A percentile compares a stretch with the other conserved stretches of the same genome.
Conservation (phyloP, 2,329 filamentous ascomycete species). For the Trichoderma brevicompactum region DNA sequence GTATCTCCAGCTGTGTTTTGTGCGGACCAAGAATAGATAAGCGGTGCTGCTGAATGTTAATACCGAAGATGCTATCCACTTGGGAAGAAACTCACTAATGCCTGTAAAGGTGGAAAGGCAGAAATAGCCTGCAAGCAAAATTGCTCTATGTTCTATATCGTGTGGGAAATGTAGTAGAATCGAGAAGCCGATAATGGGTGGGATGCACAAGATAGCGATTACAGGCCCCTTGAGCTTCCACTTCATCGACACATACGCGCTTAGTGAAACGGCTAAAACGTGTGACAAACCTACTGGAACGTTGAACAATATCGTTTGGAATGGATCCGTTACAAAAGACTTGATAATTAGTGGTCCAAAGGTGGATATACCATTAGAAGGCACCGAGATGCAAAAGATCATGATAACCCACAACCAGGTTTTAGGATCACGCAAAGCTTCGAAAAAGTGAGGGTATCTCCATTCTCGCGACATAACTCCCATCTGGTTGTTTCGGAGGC, state of each 20-base stretch:
- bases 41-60: constrained; percentile 47
- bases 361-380: constrained; percentile 60
- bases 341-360: constrained; percentile 65
- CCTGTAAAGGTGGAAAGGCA: constrained; percentile 61
- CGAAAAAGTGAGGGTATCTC: constrained; percentile 56
- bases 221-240: constrained; percentile 62
- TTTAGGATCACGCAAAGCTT: constrained; percentile 61
- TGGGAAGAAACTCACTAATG: constrained; percentile 42
- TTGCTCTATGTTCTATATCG: constrained; percentile 49
- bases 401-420: constrained; percentile 63
- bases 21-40: constrained; percentile 65
- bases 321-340: constrained; percentile 61
- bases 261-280: constrained; percentile 60
- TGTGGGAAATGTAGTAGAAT: constrained; percentile 58
- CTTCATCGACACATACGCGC: constrained; percentile 59
- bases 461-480: constrained; percentile 57
- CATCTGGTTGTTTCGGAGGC: constrained; percentile 59
- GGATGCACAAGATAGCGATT: constrained; percentile 58
- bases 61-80: constrained; percentile 12
- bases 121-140: constrained; percentile 61
- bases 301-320: constrained; percentile 63
- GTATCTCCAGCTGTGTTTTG: constrained; percentile 71
- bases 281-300: constrained; percentile 65
- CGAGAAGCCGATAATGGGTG: constrained; percentile 60
- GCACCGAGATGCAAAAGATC: constrained; percentile 60